Percentiles rank a stretch among this genome's conserved stretches.
Evolutionary conservation across 2,329 filamentous ascomycete genomes (phyloP).

Genomic region (Pezicula carpinea): DNA sequence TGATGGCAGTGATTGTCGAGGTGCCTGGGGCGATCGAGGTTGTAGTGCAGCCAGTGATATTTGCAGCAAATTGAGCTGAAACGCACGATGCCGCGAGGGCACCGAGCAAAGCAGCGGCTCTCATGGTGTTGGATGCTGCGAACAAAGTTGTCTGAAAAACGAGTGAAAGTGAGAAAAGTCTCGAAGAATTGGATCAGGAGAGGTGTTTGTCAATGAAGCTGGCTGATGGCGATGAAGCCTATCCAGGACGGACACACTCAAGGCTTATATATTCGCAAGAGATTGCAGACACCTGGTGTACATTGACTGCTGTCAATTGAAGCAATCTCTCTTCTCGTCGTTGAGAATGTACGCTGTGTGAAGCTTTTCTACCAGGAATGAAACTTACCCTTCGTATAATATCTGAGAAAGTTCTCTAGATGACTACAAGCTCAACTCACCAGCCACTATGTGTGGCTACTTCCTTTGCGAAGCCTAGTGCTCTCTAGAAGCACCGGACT

Average conservation of each 20-base stretch:
- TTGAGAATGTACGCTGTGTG: not conserved
- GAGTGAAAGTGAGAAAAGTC: conserved; percentile 2
- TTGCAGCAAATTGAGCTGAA: not conserved
- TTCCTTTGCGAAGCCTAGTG: no score
- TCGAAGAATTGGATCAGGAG: not conserved
- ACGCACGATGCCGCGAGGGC: not conserved
- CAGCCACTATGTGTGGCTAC: not conserved
- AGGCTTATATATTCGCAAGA: conserved; percentile 1
- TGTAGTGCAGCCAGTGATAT: not conserved
- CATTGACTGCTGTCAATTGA: not conserved
- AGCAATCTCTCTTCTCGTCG: not conserved
- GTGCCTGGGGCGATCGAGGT: not conserved
- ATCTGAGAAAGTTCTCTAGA: not conserved
- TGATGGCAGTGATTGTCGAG: conserved; percentile 2
- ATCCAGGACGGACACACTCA: not conserved
- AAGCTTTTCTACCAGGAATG: not conserved
- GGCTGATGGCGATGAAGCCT: not conserved
- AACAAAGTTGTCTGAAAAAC: not conserved
- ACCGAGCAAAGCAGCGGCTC: not conserved
- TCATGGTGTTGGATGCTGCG: not conserved
- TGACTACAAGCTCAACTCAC: not conserved
- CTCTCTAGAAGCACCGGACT: no score
- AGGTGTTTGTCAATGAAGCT: not conserved
- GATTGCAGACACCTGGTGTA: not conserved
- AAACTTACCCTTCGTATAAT: not conserved